Evolutionary conservation across 345 rosid genomes (phyloP).

Genomic region (Bretschneidera sinensis): DNA sequence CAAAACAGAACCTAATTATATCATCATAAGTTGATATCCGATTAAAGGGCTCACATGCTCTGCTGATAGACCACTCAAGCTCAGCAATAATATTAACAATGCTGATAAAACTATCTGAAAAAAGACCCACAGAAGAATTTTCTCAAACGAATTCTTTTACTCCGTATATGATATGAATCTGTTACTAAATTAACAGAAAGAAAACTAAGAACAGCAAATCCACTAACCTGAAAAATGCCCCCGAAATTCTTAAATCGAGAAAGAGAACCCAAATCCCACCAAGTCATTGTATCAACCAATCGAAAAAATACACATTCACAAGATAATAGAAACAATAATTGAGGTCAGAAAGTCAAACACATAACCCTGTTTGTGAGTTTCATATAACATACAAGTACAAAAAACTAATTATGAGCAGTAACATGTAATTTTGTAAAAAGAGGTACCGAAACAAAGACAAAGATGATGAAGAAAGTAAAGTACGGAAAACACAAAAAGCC

Average conservation of each 20-base stretch:
- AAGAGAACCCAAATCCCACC: constrained; percentile 28
- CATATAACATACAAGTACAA: neutral
- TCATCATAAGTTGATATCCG: no score
- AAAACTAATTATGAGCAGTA: neutral
- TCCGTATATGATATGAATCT: no score
- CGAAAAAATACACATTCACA: neutral
- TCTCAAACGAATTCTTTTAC: no score
- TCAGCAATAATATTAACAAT: neutral
- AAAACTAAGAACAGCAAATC: neutral
- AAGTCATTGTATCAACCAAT: constrained; percentile 25
- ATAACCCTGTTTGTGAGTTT: constrained; percentile 1
- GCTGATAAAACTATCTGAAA: no score
- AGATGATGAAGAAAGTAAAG: no score
- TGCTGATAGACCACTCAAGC: neutral
- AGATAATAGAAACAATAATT: neutral
- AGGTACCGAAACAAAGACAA: no score
- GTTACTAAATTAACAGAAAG: no score
- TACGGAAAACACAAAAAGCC: no score
- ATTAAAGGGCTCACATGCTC: neutral
- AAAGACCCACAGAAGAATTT: no score
- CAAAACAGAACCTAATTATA: neutral
- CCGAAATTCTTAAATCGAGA: constrained; percentile 22
- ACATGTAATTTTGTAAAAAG: neutral
- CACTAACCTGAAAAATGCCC: constrained; percentile 25
- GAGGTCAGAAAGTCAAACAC: constrained; percentile 7